Evolutionary conservation across 2,329 filamentous ascomycete genomes (phyloP).

Genomic region (Sporothrix euskadiensis): DNA sequence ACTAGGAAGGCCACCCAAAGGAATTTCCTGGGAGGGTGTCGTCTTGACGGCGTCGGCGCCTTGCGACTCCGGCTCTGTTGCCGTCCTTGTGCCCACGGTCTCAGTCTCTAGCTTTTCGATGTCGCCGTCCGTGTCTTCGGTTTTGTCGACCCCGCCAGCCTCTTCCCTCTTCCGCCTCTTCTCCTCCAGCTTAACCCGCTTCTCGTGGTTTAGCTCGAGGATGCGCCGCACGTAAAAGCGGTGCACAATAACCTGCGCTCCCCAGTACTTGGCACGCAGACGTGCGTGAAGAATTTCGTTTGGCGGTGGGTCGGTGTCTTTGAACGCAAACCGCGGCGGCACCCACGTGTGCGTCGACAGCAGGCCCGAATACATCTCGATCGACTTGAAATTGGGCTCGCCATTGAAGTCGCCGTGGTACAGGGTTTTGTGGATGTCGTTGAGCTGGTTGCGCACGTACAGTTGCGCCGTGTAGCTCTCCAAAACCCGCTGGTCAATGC

Average conservation of each 20-base stretch:
- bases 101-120: not conserved
- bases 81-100: not conserved
- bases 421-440: constrained; percentile 60
- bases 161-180: not conserved
- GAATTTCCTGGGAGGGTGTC: not conserved
- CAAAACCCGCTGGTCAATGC: constrained; percentile 52
- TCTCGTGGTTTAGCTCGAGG: constrained; percentile 48
- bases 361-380: constrained; percentile 44
- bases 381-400: constrained; percentile 45
- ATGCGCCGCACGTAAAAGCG: constrained; percentile 69
- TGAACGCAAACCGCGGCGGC: constrained; percentile 55
- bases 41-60: not conserved
- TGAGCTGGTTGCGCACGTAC: constrained; percentile 64
- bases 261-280: constrained; percentile 91
- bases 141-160: constrained; percentile 27
- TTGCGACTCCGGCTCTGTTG: not conserved
- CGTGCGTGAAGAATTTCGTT: constrained; percentile 77
- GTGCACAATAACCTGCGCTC: constrained; percentile 85
- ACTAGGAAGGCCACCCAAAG: not conserved
- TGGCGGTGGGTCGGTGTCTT: constrained; percentile 64
- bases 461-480: constrained; percentile 64
- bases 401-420: constrained; percentile 43
- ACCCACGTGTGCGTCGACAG: constrained; percentile 46
- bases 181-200: constrained; percentile 29
- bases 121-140: constrained; percentile 23